phyloP scores from a whole-genome alignment of 768 basidiomycete species.

The Trametes villosa region DNA sequence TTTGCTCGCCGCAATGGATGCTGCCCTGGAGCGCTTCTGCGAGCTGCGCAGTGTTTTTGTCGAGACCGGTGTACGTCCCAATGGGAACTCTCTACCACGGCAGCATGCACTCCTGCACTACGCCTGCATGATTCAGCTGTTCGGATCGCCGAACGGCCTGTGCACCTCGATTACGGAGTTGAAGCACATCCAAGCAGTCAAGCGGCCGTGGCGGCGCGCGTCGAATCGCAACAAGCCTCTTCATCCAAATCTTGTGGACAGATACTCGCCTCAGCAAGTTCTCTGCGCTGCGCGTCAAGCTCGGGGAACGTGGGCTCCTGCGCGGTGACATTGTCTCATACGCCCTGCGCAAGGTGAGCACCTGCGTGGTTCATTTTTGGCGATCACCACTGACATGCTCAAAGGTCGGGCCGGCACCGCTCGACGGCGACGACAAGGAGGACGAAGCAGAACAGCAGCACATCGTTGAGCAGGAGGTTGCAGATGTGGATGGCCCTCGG shows the following conservation, averaged over 20 bases:
- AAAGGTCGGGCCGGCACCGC: neutral
- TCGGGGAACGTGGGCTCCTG: constrained; percentile 11
- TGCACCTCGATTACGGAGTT: constrained; percentile 24
- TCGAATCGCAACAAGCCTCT: constrained; percentile 25
- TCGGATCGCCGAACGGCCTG: constrained; percentile 30
- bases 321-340: constrained; percentile 9
- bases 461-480: neutral
- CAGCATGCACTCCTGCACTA: constrained; percentile 37
- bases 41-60: constrained; percentile 17
- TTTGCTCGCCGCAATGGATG: constrained; percentile 4
- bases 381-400: too few species aligned
- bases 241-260: constrained; percentile 26
- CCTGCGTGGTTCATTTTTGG: too few species aligned
- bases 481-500: neutral
- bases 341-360: too few species aligned
- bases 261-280: constrained; percentile 20
- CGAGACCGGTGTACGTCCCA: constrained; percentile 12
- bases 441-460: neutral
- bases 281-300: constrained; percentile 8
- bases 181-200: constrained; percentile 26
- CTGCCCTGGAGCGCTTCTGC: constrained; percentile 17
- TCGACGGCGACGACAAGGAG: neutral
- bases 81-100: constrained; percentile 25
- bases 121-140: constrained; percentile 21
- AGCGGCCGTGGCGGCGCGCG: constrained; percentile 28